Conservation (phyloP, 1,284 basidiomycete species). For the Apiotrichum montevideense region DNA sequence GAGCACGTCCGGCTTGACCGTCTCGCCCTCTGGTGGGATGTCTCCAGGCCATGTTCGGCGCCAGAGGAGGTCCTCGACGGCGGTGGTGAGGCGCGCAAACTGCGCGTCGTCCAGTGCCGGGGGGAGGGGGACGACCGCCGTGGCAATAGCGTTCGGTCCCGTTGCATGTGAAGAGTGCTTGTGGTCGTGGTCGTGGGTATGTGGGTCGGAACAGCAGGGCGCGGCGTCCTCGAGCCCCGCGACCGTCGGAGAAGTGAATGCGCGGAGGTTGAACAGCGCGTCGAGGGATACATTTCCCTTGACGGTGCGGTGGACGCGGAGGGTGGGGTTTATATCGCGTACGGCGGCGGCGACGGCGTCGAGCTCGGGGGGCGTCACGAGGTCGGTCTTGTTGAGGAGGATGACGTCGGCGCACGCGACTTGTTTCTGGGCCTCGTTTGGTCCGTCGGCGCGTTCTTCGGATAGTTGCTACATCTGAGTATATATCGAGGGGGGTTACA, state of each 20-base stretch:
- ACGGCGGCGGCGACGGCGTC: constrained; percentile 56
- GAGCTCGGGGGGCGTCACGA: constrained; percentile 51
- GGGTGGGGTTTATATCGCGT: constrained; percentile 63
- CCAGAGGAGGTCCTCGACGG: constrained; percentile 75
- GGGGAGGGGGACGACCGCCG: constrained; percentile 55
- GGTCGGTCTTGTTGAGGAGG: constrained; percentile 78
- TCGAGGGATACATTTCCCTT: constrained; percentile 62
- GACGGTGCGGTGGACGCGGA: constrained; percentile 64
- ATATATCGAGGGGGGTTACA: constrained; percentile 5
- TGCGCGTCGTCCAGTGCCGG: constrained; percentile 49
- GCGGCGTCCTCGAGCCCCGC: constrained; percentile 6
- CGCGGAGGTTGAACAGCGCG: constrained; percentile 68
- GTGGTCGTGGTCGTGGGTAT: constrained; percentile 46
- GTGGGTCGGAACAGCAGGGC: constrained; percentile 1
- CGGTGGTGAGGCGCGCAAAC: constrained; percentile 56
- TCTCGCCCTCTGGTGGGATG: constrained; percentile 14
- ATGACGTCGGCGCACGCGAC: constrained; percentile 85
- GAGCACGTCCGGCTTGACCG: constrained; percentile 53
- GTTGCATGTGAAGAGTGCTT: constrained; percentile 31
- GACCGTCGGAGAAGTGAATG: constrained; percentile 54
- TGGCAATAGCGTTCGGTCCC: constrained; percentile 55
- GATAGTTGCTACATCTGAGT: constrained; percentile 63
- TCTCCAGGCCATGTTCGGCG: constrained; percentile 42
- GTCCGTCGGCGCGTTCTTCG: constrained; percentile 60
- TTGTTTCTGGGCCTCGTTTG: constrained; percentile 78